Evolutionary conservation across 345 rosid genomes (phyloP).

Genomic region (Linum lewisii): DNA sequence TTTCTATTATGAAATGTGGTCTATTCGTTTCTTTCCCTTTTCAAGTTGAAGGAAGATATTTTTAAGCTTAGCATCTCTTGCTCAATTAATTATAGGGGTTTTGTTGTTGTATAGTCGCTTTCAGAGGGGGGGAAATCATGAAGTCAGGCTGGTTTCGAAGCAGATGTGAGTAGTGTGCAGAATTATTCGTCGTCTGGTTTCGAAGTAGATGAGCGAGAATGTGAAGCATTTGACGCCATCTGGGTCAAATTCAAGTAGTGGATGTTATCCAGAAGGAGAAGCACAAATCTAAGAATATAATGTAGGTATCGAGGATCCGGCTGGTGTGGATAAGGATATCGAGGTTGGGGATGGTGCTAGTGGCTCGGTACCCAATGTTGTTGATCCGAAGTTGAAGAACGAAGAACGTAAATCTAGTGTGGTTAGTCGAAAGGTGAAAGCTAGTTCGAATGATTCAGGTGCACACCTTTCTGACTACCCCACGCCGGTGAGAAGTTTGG

Average conservation of each 20-base stretch:
- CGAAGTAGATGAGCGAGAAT: conserved; percentile 5
- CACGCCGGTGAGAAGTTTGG: no score
- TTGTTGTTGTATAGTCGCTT: no score
- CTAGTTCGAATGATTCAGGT: conserved; percentile 43
- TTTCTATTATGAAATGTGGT: background rate
- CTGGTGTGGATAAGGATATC: conserved; percentile 13
- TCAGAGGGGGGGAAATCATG: conserved; percentile 38
- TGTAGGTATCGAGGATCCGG: no score
- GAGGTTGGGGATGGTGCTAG: conserved; percentile 9
- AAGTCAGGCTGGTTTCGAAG: conserved; percentile 41
- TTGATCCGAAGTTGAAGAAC: conserved; percentile 15
- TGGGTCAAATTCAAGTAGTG: no score
- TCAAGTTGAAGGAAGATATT: no score
- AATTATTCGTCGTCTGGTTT: conserved; percentile 18
- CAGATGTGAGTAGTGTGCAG: conserved; percentile 9
- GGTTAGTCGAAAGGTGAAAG: conserved; percentile 14
- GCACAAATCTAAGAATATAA: no score
- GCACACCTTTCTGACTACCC: no score
- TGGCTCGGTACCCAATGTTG: conserved; percentile 15
- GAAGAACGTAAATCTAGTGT: conserved; percentile 11
- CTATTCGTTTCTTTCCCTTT: no score
- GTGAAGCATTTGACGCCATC: background rate
- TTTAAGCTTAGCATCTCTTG: no score
- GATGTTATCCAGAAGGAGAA: no score
- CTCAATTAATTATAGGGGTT: no score